Conservation (phyloP, 345 rosid genomes). For the Gossypium sturtianum region DNA sequence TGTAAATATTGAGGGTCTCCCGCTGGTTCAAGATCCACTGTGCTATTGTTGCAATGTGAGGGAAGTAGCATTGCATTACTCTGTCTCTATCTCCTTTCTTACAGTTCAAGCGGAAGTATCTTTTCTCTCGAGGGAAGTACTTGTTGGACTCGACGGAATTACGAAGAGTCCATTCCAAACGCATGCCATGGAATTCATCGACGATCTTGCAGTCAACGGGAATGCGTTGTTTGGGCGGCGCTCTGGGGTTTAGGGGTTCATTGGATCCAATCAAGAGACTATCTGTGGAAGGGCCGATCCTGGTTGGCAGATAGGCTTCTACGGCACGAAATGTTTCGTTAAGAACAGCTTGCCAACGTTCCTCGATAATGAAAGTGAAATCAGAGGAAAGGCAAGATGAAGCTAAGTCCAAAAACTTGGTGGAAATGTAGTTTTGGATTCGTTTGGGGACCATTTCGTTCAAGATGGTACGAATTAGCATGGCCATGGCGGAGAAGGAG, state of each 20-base stretch:
- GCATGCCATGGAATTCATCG: conserved; percentile 22
- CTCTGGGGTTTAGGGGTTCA: conserved; percentile 27
- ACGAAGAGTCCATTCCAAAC: conserved; percentile 24
- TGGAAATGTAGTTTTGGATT: background rate
- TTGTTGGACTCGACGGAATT: conserved; percentile 21
- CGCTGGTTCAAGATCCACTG: conserved; percentile 10
- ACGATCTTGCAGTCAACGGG: conserved; percentile 19
- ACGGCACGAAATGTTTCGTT: conserved; percentile 33
- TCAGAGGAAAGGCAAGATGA: conserved; percentile 5
- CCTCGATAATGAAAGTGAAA: conserved; percentile 33
- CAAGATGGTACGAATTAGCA: conserved; percentile 9
- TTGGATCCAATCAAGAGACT: conserved; percentile 29
- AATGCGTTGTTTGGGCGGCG: conserved; percentile 21
- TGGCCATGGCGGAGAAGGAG: conserved; percentile 11
- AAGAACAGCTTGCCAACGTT: conserved; percentile 34
- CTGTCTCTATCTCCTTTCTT: conserved; percentile 17
- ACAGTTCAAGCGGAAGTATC: conserved; percentile 23
- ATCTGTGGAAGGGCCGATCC: conserved; percentile 16
- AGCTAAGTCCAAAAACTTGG: background rate
- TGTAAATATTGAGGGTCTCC: conserved; percentile 28
- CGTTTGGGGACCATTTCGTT: conserved; percentile 1
- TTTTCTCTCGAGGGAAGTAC: background rate
- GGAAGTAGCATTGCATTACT: background rate
- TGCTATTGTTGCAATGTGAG: background rate
- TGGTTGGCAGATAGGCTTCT: conserved; percentile 31